These are phyloP conservation scores for Aspergillus sp. DNA, from an alignment of 2,329 filamentous ascomycete species.

Conservation along the genomic window DNA sequence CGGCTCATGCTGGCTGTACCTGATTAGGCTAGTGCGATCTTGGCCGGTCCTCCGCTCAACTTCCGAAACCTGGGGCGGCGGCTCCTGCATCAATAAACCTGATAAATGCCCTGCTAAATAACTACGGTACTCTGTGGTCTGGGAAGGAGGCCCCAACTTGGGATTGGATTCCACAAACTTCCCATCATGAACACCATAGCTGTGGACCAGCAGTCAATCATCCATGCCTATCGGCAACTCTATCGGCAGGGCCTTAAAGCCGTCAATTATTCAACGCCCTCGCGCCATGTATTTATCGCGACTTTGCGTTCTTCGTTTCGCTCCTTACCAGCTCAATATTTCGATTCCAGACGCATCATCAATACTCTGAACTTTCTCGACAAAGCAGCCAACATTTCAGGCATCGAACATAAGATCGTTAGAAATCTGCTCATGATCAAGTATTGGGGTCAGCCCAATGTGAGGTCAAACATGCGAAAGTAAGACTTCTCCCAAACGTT, in stretches of 20 bases:
- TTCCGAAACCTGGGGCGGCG: background rate
- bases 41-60: background rate
- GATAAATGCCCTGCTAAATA: too few species aligned
- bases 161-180: background rate
- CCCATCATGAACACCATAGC: background rate
- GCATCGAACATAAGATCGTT: conserved; percentile 49
- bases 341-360: conserved; percentile 40
- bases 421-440: conserved; percentile 46
- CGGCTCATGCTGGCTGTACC: conserved; percentile 14
- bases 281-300: conserved; percentile 53
- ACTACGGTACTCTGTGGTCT: too few species aligned
- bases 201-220: conserved; percentile 32
- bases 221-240: conserved; percentile 59
- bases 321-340: conserved; percentile 34
- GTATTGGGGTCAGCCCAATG: conserved; percentile 42
- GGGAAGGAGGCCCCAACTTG: background rate
- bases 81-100: too few species aligned
- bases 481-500: conserved; percentile 22
- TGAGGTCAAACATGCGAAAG: conserved; percentile 32
- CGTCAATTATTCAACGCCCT: conserved; percentile 58
- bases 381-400: conserved; percentile 38
- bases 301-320: conserved; percentile 46
- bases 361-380: conserved; percentile 50
- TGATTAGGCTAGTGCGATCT: conserved; percentile 19
- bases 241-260: conserved; percentile 55